These are phyloP conservation scores for Phanerochaete sordida DNA, from an alignment of 768 basidiomycete genomes.

Conservation along the genomic window DNA sequence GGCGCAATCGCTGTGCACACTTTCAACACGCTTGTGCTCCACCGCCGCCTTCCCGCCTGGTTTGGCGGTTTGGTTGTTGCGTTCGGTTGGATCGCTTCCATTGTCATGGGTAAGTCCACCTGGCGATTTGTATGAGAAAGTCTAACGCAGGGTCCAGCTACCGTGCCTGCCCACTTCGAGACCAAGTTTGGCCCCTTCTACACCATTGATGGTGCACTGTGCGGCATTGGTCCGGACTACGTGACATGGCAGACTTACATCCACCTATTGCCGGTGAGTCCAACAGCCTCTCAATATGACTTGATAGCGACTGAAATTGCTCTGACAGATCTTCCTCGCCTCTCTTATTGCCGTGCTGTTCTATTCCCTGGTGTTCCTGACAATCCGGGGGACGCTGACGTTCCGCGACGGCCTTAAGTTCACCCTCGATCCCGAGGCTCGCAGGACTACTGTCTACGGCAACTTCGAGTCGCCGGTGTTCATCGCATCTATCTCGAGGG, in stretches of 20 bases:
- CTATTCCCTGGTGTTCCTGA: slow-evolving; percentile 60
- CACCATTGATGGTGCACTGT: slow-evolving; percentile 47
- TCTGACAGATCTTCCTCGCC: slow-evolving; percentile 51
- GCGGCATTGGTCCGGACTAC: slow-evolving; percentile 44
- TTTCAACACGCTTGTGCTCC: slow-evolving; percentile 58
- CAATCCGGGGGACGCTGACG: slow-evolving; percentile 53
- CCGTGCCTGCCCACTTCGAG: slow-evolving; percentile 28
- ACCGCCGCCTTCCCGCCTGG: slow-evolving; percentile 45
- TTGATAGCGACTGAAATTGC: neutral
- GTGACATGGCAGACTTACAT: slow-evolving; percentile 45
- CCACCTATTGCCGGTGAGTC: slow-evolving; percentile 56
- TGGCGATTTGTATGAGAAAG: neutral
- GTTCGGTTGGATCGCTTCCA: slow-evolving; percentile 53
- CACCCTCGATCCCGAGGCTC: slow-evolving; percentile 42
- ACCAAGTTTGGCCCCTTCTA: slow-evolving; percentile 44
- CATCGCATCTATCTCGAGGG: slow-evolving; percentile 56
- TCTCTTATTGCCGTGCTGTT: slow-evolving; percentile 51
- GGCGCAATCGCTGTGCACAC: slow-evolving; percentile 63
- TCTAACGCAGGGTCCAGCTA: slow-evolving; percentile 11
- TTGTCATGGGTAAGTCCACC: slow-evolving; percentile 43
- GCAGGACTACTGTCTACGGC: slow-evolving; percentile 33
- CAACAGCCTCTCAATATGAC: neutral
- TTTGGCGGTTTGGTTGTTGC: slow-evolving; percentile 39
- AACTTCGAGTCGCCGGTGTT: slow-evolving; percentile 56
- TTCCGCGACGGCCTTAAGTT: slow-evolving; percentile 50